Evolutionary conservation across 768 basidiomycete species (phyloP), one percentile per base, ranked within the genome.

Genomic region (Mycena olivaceomarginata): DNA sequence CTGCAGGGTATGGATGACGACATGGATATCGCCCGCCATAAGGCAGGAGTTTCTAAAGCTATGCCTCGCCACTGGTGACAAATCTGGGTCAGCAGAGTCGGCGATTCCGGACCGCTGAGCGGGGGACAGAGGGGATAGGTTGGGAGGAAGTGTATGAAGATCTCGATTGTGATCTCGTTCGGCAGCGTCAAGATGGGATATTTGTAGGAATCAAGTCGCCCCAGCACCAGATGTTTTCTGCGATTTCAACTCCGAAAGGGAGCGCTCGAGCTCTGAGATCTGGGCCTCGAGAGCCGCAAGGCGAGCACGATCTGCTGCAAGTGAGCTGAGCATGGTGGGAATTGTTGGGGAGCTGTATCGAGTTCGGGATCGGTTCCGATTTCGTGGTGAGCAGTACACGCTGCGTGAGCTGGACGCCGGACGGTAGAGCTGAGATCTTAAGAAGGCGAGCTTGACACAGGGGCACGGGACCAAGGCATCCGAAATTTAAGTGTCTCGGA

Each of bases 111-210:
- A 9, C 60, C 60, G 6, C 3, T 20, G 9, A 62, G 16, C 39
- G 60, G 60, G 7, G 60, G 60, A 12, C 39, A 62, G 39, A 40
- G 39, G 18, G 64, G 64, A 15, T 45, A 65, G 43, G 31, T 5
- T 18, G 64, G 64, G 12, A 65, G 64, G 43, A 46, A 65, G 25
- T 65, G 64, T 1, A 65, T 16, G 22, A 65, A 65, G 16, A 65
- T 46, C 20, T 65, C 64, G 15, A 25, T 31, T 20, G 31, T 37
- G 4, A 15, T 59, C 25, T 31, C 31, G 31, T 31, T 31, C 31
- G 31, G 31, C 3, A 31, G 31, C 31, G 31, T 31, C 31, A 56
- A 31, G 57, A 59, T 25, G 11, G 57, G 57, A 25, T 59, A 59
- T 13, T 59, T 59, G 57, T 59, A 59, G 11, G 57, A 59, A 25